Base-by-base conservation (phyloP, 2,329 filamentous ascomycete species). In the Claviceps maximensis region DNA sequence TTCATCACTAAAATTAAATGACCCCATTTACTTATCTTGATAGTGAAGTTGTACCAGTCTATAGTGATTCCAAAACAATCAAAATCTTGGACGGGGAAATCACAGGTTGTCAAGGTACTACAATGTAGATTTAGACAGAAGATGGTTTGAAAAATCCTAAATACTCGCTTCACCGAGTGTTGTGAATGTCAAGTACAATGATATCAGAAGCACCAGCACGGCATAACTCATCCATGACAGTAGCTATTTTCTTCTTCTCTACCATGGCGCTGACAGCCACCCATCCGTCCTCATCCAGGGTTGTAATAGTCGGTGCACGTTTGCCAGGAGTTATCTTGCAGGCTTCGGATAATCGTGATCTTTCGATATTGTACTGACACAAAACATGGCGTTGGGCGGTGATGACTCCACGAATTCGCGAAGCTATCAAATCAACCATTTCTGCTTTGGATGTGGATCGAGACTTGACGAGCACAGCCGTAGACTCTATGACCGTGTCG, bases 261-360 rank as follows among this genome's bases (percentile, higher is more conserved):
- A 95, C 90, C 91, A 97, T 97, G 49, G 84, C 83, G 65, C 83
- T 88, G 57, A 97, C 86, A n/a, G 91, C 90, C 38, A 96, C 89
- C 91, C 91, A 97, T 52, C 84, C 87, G 53, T 88, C 82, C 64
- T 88, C 86, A 60, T 96, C 91, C 3, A 98, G 76, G 17, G 86
- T 75, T n/a, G 87, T 96, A 60, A 97, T 78, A 2, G 91, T 97
- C 2, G 93, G 88, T 2, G 93, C 90, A 50, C 93, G 86, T 74
- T 93, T 95, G 57, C 93, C 93, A 0, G 93, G 93, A 0, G 93
- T 96, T 65, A 97, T 87, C 60, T 78, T 78, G 47, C 78, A 80
- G 9, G 87, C 90, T 33, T 74, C 72, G 8, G 75, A 63, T 53
- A 98, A 79, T 52, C 80, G 78, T 48, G 71, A 67, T 56, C 90